Percentiles rank a stretch among this genome's conserved stretches.
These are phyloP conservation scores for Chiua virens DNA, from an alignment of 768 basidiomycete genomes.

Conservation along the genomic window DNA sequence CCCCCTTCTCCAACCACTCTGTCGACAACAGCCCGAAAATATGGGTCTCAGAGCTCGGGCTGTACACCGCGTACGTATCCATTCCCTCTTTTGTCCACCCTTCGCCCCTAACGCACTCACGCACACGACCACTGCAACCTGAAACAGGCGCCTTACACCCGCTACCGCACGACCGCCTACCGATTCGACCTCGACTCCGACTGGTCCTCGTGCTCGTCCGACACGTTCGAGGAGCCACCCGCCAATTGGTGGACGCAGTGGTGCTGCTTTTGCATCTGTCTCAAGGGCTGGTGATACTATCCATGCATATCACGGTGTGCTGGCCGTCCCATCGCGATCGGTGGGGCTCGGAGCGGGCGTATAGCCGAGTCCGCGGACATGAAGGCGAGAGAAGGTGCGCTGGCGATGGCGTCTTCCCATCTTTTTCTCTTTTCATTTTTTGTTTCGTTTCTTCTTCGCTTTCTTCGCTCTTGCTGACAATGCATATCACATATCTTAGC, in stretches of 20 bases:
- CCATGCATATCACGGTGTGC: too few species aligned
- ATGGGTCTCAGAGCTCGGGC: conserved; percentile 11
- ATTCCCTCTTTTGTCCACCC: background rate
- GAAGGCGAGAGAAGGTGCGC: background rate
- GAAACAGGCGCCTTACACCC: conserved; percentile 7
- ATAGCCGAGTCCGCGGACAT: conserved; percentile 17
- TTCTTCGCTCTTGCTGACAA: background rate
- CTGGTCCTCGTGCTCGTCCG: conserved; percentile 21
- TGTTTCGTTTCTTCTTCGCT: background rate
- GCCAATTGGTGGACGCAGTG: conserved; percentile 20
- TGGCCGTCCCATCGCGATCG: background rate
- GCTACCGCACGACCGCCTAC: conserved; percentile 14
- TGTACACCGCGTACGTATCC: conserved; percentile 9
- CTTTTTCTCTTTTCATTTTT: background rate
- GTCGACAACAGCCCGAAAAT: background rate
- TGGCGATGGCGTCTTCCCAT: background rate
- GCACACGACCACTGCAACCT: background rate
- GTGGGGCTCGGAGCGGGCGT: background rate
- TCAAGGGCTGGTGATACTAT: conserved; percentile 24
- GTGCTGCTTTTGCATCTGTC: conserved; percentile 17
- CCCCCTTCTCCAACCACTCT: background rate
- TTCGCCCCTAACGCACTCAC: background rate
- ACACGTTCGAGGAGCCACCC: conserved; percentile 22
- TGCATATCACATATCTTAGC: too few species aligned
- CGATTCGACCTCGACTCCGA: conserved; percentile 24